Base-by-base conservation (phyloP, 2,329 filamentous ascomycete genomes). In the Truncatella angustata region DNA sequence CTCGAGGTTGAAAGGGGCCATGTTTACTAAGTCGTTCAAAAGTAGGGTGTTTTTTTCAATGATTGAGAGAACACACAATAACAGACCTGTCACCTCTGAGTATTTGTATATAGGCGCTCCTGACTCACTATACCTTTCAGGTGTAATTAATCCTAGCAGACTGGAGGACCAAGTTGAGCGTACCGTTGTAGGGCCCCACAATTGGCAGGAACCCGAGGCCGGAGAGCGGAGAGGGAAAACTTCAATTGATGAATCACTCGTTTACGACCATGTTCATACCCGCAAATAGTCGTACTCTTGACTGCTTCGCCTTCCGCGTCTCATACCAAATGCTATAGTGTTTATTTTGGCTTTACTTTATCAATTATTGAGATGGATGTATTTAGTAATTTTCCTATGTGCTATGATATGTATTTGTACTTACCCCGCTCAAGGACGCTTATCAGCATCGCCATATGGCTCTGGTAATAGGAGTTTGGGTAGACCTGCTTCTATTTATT, bases 1-100 rank as follows among this genome's bases (percentile, higher is more conserved):
- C 61, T 87, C 74, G 48, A 93, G 74, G 65, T 91, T 82, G 70
- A 92, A 92, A 28, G 85, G 75, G 30, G 82, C 78, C 77, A 84
- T 84, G n/a, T 53, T 55, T 65, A 34, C 24, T 36, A n/a, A 16
- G 11, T 37, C 36, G 35, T 45, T 32, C 24, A 5, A 21, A 39
- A 21, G n/a, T 23, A 7, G 12, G 11, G 18, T n/a, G 37, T 24
- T 37, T 9, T 34, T 40, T 43, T 21, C 32, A 4, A 11, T 21
- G 1, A 9, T 40, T 5, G 7, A 21, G 24, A 4, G 4, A 40
- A 36, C 14, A 12, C 7, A 23, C 21, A 40, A 40, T 18, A 40
- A 18, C 37, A 40, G 14, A n/a, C n/a, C n/a, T n/a, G n/a, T 32
- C 28, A 14, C 7, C 14, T 32, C 14, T 2, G 7, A 32, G 7